Evolutionary conservation across 345 rosid species (phyloP).

Genomic region (Salix brachista): DNA sequence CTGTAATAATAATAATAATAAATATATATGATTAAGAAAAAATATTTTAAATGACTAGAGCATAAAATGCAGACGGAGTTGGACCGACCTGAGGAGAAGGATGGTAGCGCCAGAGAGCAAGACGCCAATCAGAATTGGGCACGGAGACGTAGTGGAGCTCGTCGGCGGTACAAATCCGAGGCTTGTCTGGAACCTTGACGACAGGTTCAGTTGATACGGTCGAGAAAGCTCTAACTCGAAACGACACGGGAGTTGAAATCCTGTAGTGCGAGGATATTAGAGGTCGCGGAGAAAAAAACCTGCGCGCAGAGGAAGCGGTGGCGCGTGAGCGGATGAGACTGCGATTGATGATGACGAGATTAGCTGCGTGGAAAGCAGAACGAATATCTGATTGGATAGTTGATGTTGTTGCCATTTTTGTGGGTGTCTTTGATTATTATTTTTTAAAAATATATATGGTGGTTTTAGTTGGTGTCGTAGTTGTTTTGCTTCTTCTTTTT

Average conservation of each 20-base stretch:
- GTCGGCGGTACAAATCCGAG: conserved; percentile 75
- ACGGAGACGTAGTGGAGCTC: conserved; percentile 83
- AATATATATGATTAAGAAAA: not conserved
- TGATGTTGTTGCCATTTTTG: not conserved
- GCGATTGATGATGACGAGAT: conserved; percentile 32
- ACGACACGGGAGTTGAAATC: not conserved
- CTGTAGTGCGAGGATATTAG: not conserved
- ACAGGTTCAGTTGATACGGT: conserved; percentile 14
- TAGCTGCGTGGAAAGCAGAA: conserved; percentile 43
- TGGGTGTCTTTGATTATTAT: too few relatives aligned
- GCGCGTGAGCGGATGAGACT: conserved; percentile 11
- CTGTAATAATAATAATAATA: conserved; percentile 23
- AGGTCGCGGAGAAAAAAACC: not conserved
- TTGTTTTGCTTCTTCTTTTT: not conserved
- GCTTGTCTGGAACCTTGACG: conserved; percentile 46
- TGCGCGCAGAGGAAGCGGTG: conserved; percentile 13
- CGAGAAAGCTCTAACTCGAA: conserved; percentile 34
- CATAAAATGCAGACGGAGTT: too few relatives aligned
- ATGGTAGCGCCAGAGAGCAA: conserved; percentile 87
- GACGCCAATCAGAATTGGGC: conserved; percentile 69
- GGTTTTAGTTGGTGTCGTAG: not conserved
- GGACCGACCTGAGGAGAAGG: conserved; percentile 43
- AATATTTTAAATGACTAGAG: not conserved
- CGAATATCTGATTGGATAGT: conserved; percentile 45
- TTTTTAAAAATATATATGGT: not conserved